Percentiles rank a stretch among this genome's conserved stretches.
Evolutionary conservation across 2,329 filamentous ascomycete species (phyloP).

Genomic region (Cordyceps militaris): DNA sequence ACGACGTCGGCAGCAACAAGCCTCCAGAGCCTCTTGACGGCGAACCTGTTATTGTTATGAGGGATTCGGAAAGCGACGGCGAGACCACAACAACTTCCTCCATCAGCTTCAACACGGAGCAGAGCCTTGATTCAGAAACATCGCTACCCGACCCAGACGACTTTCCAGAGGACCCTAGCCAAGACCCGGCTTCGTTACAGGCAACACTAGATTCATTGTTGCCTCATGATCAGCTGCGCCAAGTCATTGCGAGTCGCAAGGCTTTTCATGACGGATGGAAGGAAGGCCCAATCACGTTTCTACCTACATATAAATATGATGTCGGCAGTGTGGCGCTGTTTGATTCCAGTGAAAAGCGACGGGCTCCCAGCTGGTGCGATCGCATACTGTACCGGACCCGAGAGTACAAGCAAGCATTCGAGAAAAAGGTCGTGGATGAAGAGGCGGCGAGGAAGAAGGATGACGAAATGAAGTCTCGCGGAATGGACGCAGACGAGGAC

Average conservation of each 20-base stretch:
- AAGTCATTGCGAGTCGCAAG: constrained; percentile 67
- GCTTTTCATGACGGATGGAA: constrained; percentile 87
- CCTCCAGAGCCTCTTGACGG: constrained; percentile 34
- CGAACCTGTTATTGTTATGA: constrained; percentile 44
- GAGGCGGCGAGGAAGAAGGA: constrained; percentile 64
- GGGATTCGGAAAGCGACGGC: constrained; percentile 39
- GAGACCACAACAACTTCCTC: constrained; percentile 31
- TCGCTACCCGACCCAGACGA: constrained; percentile 57
- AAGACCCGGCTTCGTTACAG: constrained; percentile 80
- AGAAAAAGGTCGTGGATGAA: constrained; percentile 56
- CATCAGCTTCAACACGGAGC: constrained; percentile 24
- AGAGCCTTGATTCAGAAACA: constrained; percentile 33
- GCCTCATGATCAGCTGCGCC: constrained; percentile 78
- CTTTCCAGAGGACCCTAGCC: constrained; percentile 57
- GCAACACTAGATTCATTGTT: constrained; percentile 82
- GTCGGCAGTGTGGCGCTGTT: constrained; percentile 87
- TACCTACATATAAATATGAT: constrained; percentile 98
- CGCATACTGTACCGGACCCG: constrained; percentile 81
- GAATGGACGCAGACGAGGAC: constrained; percentile 73
- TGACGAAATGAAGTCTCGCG: constrained; percentile 76
- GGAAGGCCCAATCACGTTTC: constrained; percentile 79
- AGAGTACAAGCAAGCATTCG: constrained; percentile 59
- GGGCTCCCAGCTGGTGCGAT: constrained; percentile 95
- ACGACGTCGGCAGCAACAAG: constrained; percentile 46
- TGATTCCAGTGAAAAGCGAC: constrained; percentile 89